phyloP scores from a whole-genome alignment of 1,284 basidiomycete genomes.

The Ceratobasidium theobromae region DNA sequence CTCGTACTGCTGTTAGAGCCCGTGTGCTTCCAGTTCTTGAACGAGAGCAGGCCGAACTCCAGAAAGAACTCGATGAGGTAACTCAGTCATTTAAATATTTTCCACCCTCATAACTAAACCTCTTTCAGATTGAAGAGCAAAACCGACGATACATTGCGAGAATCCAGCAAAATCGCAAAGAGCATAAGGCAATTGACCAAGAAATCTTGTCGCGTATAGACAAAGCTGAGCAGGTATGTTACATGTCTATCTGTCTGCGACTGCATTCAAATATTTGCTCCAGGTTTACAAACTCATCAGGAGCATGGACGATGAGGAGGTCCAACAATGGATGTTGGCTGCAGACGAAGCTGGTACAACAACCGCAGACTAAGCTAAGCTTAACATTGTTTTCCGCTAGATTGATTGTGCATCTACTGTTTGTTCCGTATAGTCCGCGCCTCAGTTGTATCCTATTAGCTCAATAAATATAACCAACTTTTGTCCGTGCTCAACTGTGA shows the following conservation, averaged over 20 bases:
- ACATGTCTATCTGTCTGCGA: neutral
- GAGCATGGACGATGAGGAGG: slow-evolving; percentile 11
- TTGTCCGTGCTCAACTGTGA: too few relatives aligned
- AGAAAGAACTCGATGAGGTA: slow-evolving; percentile 31
- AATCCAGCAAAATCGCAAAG: slow-evolving; percentile 7
- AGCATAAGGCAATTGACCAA: slow-evolving; percentile 23
- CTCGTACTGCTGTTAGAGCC: slow-evolving; percentile 32
- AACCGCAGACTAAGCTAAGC: slow-evolving; percentile 2
- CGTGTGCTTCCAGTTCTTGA: slow-evolving; percentile 31
- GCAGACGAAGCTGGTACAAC: slow-evolving; percentile 29
- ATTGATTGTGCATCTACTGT: too few relatives aligned
- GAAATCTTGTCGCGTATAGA: slow-evolving; percentile 6
- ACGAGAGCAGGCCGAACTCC: slow-evolving; percentile 26
- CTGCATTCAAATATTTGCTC: neutral
- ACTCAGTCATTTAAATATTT: neutral
- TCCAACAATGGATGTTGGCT: slow-evolving; percentile 31
- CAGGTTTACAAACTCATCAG: slow-evolving; percentile 10
- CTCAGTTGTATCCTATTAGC: too few relatives aligned
- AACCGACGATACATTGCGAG: slow-evolving; percentile 11
- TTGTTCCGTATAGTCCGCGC: neutral
- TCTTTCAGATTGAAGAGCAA: slow-evolving; percentile 8
- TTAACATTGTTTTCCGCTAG: too few relatives aligned
- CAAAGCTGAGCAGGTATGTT: slow-evolving; percentile 11
- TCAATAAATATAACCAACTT: too few relatives aligned
- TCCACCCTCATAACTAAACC: neutral